Base-by-base conservation (phyloP, 305 asterid genomes). In the Rubia peregrina region DNA sequence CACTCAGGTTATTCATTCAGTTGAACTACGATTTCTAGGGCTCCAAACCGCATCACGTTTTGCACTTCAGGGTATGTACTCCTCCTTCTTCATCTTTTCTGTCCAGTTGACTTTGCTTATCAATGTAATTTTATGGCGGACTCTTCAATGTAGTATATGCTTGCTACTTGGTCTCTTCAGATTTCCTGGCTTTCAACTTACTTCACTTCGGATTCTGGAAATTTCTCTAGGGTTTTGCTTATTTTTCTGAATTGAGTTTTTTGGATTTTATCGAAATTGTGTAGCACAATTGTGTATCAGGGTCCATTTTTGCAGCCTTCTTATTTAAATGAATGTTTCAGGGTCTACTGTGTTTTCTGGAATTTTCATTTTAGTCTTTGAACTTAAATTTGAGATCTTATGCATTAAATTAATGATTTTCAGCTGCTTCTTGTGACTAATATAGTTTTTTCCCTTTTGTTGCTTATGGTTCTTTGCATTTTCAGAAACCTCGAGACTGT, bases 401-500 rank as follows among this genome's bases (percentile, higher is more conserved):
- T 21, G 42, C 10, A 38, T 16, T 43, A 5, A n/a, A 10, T 19
- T 11, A 21, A 41, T 10, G 53, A 33, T 41, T 65, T 51, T 49
- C 16, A 14, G 33, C 13, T 30, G 21, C n/a, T 46, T 36, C 36
- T 0, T 49, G 9, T 33, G 61, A 3, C 17, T 51, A 48, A 10
- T 36, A 6, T 12, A 57, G 69, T 61, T 9, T 69, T 17, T 2
- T 21, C 3, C 57, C 57, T 17, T 6, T 51, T 51, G 7, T 51
- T 30, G 17, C 16, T 41, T 24, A 57, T 70, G 13, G 46, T 10
- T 73, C 9, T 65, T 0, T 67, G 61, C 14, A 21, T 56, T 77
- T 73, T 76, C 80, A 78, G 80, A 75, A 73, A 51, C 70, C 62
- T 53, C 67, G 71, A 67, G 74, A 17, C 26, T 67, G 12, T 42